Evolutionary conservation across 768 basidiomycete species (phyloP).

Genomic region (Agaricus subrufescens): DNA sequence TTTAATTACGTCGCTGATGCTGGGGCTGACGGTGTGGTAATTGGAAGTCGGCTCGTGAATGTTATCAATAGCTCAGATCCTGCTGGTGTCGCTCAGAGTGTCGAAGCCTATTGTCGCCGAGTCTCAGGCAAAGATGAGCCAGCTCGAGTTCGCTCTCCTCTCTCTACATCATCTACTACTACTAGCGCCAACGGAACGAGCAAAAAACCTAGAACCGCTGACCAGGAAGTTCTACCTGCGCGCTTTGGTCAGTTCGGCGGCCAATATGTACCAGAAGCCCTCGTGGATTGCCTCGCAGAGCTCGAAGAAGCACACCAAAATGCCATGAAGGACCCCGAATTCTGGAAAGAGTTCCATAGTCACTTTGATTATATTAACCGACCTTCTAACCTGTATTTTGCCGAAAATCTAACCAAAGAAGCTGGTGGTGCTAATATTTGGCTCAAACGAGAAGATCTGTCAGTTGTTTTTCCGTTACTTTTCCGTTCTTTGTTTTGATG

Average conservation of each 20-base stretch:
- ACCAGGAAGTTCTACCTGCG: slow-evolving; percentile 51
- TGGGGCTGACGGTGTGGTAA: slow-evolving; percentile 94
- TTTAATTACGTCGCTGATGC: slow-evolving; percentile 81
- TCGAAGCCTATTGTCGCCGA: slow-evolving; percentile 72
- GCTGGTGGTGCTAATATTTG: slow-evolving; percentile 95
- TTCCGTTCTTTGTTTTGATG: slow-evolving; percentile 5
- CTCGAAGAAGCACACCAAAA: slow-evolving; percentile 86
- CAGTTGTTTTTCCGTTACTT: slow-evolving; percentile 20
- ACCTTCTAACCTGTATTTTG: slow-evolving; percentile 87
- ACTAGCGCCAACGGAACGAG: neutral
- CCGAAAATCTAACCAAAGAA: slow-evolving; percentile 84
- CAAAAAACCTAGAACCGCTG: neutral
- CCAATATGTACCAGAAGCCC: slow-evolving; percentile 93
- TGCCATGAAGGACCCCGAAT: slow-evolving; percentile 83
- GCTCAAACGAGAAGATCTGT: slow-evolving; percentile 96
- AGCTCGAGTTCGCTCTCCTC: slow-evolving; percentile 29
- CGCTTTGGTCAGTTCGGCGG: slow-evolving; percentile 96
- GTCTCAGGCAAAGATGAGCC: slow-evolving; percentile 47
- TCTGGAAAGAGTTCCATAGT: slow-evolving; percentile 88
- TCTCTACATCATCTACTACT: slow-evolving; percentile 19
- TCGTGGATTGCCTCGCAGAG: slow-evolving; percentile 90
- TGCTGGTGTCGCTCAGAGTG: slow-evolving; percentile 43
- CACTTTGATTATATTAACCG: slow-evolving; percentile 94
- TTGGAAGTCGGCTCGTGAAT: slow-evolving; percentile 82
- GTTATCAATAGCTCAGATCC: slow-evolving; percentile 66